Percentiles rank a stretch among this genome's conserved stretches.
phyloP scores from a whole-genome alignment of 1,284 basidiomycete genomes.

The Leccinum pachyderme region DNA sequence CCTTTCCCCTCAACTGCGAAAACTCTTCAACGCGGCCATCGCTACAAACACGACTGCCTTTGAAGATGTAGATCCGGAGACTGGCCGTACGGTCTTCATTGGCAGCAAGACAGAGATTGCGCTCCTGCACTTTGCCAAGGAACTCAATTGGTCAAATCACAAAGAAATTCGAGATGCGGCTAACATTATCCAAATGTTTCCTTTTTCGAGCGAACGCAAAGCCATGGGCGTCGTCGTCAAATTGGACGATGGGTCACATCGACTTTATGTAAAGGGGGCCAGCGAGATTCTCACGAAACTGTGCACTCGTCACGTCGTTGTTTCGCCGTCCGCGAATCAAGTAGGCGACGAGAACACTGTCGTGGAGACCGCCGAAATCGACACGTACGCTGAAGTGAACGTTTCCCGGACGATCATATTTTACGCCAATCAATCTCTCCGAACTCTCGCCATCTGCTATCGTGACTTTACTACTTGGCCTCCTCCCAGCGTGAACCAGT shows the following conservation, averaged over 20 bases:
- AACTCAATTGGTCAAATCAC: conserved; percentile 82
- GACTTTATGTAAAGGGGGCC: conserved; percentile 91
- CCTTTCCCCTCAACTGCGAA: conserved; percentile 61
- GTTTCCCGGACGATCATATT: conserved; percentile 91
- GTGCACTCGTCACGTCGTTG: conserved; percentile 73
- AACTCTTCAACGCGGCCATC: conserved; percentile 83
- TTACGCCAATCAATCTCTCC: conserved; percentile 93
- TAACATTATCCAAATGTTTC: conserved; percentile 84
- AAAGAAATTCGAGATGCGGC: conserved; percentile 65
- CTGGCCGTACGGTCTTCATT: conserved; percentile 70
- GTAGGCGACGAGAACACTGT: conserved; percentile 29
- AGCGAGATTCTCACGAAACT: conserved; percentile 86
- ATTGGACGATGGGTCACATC: conserved; percentile 54
- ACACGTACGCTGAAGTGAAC: conserved; percentile 68
- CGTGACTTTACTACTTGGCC: conserved; percentile 89
- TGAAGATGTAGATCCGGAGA: conserved; percentile 73
- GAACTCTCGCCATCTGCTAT: conserved; percentile 93
- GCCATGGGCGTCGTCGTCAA: conserved; percentile 92
- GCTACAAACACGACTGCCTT: conserved; percentile 96
- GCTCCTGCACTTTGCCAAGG: conserved; percentile 86
- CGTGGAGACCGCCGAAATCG: conserved; percentile 63
- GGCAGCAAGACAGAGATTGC: conserved; percentile 98
- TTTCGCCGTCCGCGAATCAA: conserved; percentile 41
- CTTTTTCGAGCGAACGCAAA: conserved; percentile 94
- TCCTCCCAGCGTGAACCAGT: conserved; percentile 47